Evolutionary conservation across 1,284 basidiomycete genomes (phyloP).

Genomic region (Austroboletus olivaceoglutinosus): DNA sequence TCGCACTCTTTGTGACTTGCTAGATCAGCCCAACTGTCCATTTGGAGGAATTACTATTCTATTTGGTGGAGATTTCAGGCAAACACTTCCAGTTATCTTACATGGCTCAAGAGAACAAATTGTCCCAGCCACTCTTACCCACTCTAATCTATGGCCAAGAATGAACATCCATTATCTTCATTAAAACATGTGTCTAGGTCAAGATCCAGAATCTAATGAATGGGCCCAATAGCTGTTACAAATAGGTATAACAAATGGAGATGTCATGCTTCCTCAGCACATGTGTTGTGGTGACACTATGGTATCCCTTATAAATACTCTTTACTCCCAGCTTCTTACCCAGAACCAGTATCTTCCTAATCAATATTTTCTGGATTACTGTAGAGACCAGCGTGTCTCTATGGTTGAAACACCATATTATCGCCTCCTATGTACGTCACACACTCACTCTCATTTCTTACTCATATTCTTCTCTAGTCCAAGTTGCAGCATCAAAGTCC

Average conservation of each 20-base stretch:
- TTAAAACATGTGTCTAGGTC: constrained; percentile 40
- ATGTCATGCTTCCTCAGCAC: constrained; percentile 26
- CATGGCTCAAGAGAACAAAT: constrained; percentile 36
- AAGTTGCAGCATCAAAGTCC: too few relatives aligned
- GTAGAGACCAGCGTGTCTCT: too few relatives aligned
- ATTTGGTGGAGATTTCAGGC: too few relatives aligned
- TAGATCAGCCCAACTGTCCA: too few relatives aligned
- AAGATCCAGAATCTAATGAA: constrained; percentile 21
- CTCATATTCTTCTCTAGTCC: too few relatives aligned
- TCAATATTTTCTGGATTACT: neutral
- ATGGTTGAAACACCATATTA: too few relatives aligned
- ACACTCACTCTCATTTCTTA: too few relatives aligned
- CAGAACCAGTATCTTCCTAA: neutral
- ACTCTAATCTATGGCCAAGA: constrained; percentile 37
- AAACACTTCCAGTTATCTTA: too few relatives aligned
- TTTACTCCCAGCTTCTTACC: constrained; percentile 1
- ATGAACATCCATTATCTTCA: constrained; percentile 31
- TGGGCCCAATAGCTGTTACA: constrained; percentile 44
- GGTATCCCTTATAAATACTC: constrained; percentile 21
- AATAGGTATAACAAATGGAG: constrained; percentile 33
- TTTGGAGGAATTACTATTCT: too few relatives aligned
- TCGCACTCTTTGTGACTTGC: too few relatives aligned
- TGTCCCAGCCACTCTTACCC: constrained; percentile 33
- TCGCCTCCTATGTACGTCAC: too few relatives aligned
- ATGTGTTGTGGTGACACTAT: constrained; percentile 23